Base-by-base conservation (phyloP, 805 yeast genomes). In the Ogataea trehaloabstinens region DNA sequence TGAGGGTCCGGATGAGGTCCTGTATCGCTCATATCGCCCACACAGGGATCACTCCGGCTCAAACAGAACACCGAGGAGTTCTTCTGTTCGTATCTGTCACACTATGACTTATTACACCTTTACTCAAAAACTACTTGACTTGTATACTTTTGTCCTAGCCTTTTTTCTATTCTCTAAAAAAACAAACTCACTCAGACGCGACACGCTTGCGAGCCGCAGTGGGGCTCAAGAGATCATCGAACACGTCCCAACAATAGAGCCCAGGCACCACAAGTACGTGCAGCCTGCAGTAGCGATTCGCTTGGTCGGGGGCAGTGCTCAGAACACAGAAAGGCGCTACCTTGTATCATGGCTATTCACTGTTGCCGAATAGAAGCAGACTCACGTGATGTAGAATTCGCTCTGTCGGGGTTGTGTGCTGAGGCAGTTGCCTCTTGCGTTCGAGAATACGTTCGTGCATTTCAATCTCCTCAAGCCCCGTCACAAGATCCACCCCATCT, bases 381-480 rank as follows among this genome's bases (percentile, higher is more conserved):
- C 20, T 18, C 15, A 30, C 22, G 10, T 11, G 16, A 22, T 19
- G 13, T 22, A 30, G 33, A 20, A 16, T 11, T 8, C 33, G 7
- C 33, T 30, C 8, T 15, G 33, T 16, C 6, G 22, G 33, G 6
- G 33, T 10, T 7, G 13, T 10, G 22, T 11, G 7, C 20, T 10
- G 22, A 6, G 20, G 22, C 22, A 10, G 20, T 22, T 17, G 20
- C 13, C 33, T 7, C 33, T 15, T 11, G 13, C 33, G 33, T 22
- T 30, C 33, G 8, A 30, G 22, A 7, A 30, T 7, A 6, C 33
- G 19, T 45, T 68, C 73, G 48, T 69, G 72, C 28, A 44, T 46
- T 35, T 68, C 73, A 11, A 69, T 61, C 38, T 67, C 73, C 31
- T 47, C 60, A 22, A 68, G 49, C 1, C 70, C 72, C 0, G 69